A percentile compares a stretch with the other conserved stretches of the same genome.
Conservation (phyloP, 345 rosid genomes). For the Excoecaria agallocha region DNA sequence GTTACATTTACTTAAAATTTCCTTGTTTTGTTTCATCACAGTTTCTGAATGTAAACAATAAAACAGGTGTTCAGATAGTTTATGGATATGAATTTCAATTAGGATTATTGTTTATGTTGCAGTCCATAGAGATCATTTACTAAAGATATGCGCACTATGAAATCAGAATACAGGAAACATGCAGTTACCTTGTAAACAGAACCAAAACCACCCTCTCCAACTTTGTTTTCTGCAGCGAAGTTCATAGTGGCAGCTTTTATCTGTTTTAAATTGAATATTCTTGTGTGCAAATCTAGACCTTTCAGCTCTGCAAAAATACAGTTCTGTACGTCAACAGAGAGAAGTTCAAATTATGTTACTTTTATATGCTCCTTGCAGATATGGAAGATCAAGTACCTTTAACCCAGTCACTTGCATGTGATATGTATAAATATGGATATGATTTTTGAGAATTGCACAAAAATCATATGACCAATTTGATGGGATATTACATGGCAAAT, state of each 20-base stretch:
- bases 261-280: constrained; percentile 27
- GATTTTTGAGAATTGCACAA: not conserved
- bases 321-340: constrained; percentile 17
- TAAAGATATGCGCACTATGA: not conserved
- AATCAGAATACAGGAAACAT: not conserved
- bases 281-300: constrained; percentile 28
- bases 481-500: too few species aligned
- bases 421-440: not conserved
- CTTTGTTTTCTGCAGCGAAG: constrained; percentile 23
- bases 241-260: constrained; percentile 31
- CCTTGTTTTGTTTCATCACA: not conserved
- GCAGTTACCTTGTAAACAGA: constrained; percentile 34
- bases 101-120: not conserved
- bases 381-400: not conserved
- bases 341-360: not conserved
- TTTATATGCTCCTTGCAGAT: not conserved
- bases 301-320: constrained; percentile 26
- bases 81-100: not conserved
- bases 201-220: constrained; percentile 28
- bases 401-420: not conserved
- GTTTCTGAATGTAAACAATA: not conserved
- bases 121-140: not conserved
- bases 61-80: constrained; percentile 2
- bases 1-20: not conserved
- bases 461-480: not conserved